Conservation (phyloP, 805 yeast genomes). For the Ogataea wickerhamii region DNA sequence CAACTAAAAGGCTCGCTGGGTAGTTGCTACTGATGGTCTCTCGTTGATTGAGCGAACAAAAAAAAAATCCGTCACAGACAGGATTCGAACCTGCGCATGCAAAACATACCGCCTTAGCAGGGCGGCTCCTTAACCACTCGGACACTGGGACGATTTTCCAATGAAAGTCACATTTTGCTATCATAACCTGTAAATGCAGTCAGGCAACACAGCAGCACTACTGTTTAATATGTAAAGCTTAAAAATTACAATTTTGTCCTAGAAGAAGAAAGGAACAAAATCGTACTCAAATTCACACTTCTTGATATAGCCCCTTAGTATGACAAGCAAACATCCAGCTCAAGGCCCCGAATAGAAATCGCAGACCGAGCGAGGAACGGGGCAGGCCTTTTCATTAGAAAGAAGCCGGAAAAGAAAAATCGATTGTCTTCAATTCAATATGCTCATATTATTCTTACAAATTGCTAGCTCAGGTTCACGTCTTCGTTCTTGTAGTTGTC, state of each 20-base stretch:
- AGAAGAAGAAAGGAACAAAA: constrained; percentile 34
- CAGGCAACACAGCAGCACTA: not conserved
- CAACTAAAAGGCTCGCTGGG: no score
- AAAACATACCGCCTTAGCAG: constrained; percentile 86
- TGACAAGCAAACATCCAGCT: constrained; percentile 49
- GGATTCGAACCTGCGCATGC: constrained; percentile 99
- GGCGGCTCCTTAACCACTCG: constrained; percentile 77
- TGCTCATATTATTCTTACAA: constrained; percentile 1
- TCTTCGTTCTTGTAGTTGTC: constrained; percentile 91
- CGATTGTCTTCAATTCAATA: no score
- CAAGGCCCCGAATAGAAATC: constrained; percentile 41
- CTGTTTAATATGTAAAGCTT: constrained; percentile 28
- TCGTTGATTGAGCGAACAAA: no score
- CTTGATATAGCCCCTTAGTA: constrained; percentile 48
- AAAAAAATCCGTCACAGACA: constrained; percentile 86
- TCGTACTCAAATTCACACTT: constrained; percentile 60
- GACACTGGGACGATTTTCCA: constrained; percentile 54
- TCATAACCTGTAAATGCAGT: no score
- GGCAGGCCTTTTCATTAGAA: no score
- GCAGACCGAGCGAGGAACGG: constrained; percentile 62
- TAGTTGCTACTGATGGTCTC: no score
- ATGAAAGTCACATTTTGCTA: no score
- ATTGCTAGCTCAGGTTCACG: constrained; percentile 48
- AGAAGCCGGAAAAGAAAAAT: no score
- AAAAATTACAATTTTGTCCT: constrained; percentile 40